Evolutionary conservation across 495 filamentous ascomycete species (phyloP).

Genomic region (Daldinia concentrica): DNA sequence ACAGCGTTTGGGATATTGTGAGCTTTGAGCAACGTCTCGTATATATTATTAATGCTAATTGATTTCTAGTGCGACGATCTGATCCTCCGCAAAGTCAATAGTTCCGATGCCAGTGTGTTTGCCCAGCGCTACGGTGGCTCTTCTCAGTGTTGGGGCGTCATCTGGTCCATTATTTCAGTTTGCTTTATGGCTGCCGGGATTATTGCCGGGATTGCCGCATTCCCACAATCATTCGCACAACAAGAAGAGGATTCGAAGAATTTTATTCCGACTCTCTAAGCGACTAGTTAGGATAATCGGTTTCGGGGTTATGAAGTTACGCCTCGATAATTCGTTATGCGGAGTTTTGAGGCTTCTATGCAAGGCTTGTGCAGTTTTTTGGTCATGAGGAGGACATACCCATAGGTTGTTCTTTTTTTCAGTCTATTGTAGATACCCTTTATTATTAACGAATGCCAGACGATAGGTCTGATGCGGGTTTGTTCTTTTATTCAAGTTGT

Average conservation of each 20-base stretch:
- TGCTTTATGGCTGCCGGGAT: slow-evolving; percentile 76
- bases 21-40: slow-evolving; percentile 43
- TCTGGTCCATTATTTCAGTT: slow-evolving; percentile 77
- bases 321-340: background rate
- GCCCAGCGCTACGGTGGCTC: slow-evolving; percentile 80
- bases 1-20: slow-evolving; percentile 87
- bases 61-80: slow-evolving; percentile 72
- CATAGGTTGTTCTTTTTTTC: slow-evolving; percentile 7
- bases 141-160: slow-evolving; percentile 82
- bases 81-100: slow-evolving; percentile 84
- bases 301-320: background rate
- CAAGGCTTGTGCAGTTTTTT: background rate
- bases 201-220: slow-evolving; percentile 77
- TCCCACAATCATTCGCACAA: slow-evolving; percentile 71
- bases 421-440: slow-evolving; percentile 27
- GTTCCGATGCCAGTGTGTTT: slow-evolving; percentile 82
- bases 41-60: slow-evolving; percentile 20
- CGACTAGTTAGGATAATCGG: background rate
- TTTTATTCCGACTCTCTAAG: slow-evolving; percentile 62
- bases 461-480: background rate
- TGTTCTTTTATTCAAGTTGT: background rate
- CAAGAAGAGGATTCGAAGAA: slow-evolving; percentile 74
- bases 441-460: slow-evolving; percentile 7
- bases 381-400: slow-evolving; percentile 10
- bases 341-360: background rate